Evolutionary conservation across 2,329 filamentous ascomycete genomes (phyloP), one percentile per base, ranked within the genome.

Genomic region (Incumbomyces lentus): DNA sequence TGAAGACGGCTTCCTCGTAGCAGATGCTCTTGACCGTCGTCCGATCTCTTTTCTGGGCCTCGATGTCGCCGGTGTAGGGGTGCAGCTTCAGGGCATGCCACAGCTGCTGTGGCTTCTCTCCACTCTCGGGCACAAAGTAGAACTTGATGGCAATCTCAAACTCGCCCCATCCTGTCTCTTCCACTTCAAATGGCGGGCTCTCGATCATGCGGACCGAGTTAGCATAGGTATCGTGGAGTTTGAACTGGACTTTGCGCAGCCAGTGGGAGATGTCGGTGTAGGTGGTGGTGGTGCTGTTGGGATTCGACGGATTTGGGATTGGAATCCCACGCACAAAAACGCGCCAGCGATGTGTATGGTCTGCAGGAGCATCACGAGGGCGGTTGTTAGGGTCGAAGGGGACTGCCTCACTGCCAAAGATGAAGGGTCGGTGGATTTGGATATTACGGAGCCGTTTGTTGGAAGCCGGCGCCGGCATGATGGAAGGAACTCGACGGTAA

Each of bases 221-320:
- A 22, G 87, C 82, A 63, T 95, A 96, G 8, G 90, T 95, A 66
- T 96, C 89, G 72, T 95, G 90, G 13, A 98, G 79, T 66, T 96
- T 96, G 70, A 98, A 98, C 64, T 95, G 89, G 1, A 98, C 90
- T 59, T 94, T 90, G 49, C 90, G 86, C 55, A 96, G 75, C 88
- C 92, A 98, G 66, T 94, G 92, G 22, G 86, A 88, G 55, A 96
- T 84, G 61, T 95, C 86, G 13, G 33, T 45, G 18, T 35, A 30
- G 19, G 14, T 26, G 8, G 22, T n/a, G 16, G n/a, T 38, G 40
- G 11, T 34, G 30, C 18, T 44, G 42, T 19, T 33, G n/a, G 29
- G 33, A 12, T 16, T 29, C 16, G 42, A 16, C 3, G 42, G 19
- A 17, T 13, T 40, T 50, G 86, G 85, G 63, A 86, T 86, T 59